Evolutionary conservation across 2,329 filamentous ascomycete species (phyloP), one percentile per base, ranked within the genome.

Genomic region (Fusarium chuoi): DNA sequence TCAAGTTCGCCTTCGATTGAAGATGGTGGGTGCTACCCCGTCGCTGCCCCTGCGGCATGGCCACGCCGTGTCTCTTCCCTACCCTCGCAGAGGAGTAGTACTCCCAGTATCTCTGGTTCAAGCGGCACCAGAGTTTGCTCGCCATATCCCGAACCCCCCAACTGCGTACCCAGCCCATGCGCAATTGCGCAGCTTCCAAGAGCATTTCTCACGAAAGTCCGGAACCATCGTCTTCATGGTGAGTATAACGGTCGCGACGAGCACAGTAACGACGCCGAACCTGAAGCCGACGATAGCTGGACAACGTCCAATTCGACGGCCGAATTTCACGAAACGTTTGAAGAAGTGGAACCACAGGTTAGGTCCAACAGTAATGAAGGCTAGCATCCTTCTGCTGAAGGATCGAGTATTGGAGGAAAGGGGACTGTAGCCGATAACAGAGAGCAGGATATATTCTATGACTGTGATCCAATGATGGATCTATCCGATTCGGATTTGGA

Each of bases 1-100:
- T 98, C 96, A 79, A 98, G 95, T 84, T 98, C 96, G 79, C 96
- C 96, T 81, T 98, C 96, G 78, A 99, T 99, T 84, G 95, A 97
- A 87, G 96, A 98, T 92, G 96, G 96, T 99, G 91, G 89, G 95
- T 96, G 87, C 85, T 84, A 83, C 84, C 81, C 80, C 57, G 74
- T 78, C 76, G 68, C 76, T 70, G 79, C 83, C 76, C 80, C 81
- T 58, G 79, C 70, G 74, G 78, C 78, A 70, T 85, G 84, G 85
- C 85, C 85, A 64, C 82, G 80, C 75, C 84, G 84, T 78, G 79
- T 84, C 73, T 84, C 84, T 71, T 86, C 84, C 74, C 81, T 85
- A 57, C 80, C 78, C 71, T 78, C 78, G 70, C 71, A 74, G 70
- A 76, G 78, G 78, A 78, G 79, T 77, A 81, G 81, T 78, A 78